These are phyloP conservation scores for Psilocybe sp. DNA, from an alignment of 768 basidiomycete species.

Conservation along the genomic window DNA sequence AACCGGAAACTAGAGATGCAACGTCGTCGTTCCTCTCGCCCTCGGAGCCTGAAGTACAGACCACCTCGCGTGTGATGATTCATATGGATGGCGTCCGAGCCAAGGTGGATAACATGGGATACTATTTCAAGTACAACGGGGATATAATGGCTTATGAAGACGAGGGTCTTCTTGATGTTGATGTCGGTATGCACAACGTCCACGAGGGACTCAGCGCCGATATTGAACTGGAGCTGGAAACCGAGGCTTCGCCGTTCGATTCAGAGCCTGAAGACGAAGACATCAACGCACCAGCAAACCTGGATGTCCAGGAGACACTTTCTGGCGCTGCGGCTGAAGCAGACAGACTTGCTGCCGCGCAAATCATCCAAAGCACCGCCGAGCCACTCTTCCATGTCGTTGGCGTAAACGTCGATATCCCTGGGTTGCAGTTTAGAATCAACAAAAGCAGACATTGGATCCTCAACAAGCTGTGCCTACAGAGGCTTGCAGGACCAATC, in stretches of 20 bases:
- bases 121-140: slow-evolving; percentile 32
- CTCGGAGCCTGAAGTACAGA: slow-evolving; percentile 14
- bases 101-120: slow-evolving; percentile 31
- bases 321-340: slow-evolving; percentile 9
- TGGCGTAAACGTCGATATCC: slow-evolving; percentile 25
- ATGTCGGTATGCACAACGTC: slow-evolving; percentile 24
- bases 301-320: slow-evolving; percentile 13
- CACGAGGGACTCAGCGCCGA: slow-evolving; percentile 26
- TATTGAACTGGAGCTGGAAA: slow-evolving; percentile 28
- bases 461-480: slow-evolving; percentile 32
- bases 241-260: slow-evolving; percentile 9
- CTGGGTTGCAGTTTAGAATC: slow-evolving; percentile 28
- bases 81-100: slow-evolving; percentile 34
- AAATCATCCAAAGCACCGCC: neutral
- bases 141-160: slow-evolving; percentile 30
- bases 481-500: slow-evolving; percentile 31
- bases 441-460: slow-evolving; percentile 37
- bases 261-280: neutral
- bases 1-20: slow-evolving; percentile 3
- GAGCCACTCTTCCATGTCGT: slow-evolving; percentile 29
- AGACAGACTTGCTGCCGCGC: neutral
- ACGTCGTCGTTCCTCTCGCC: neutral
- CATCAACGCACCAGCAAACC: neutral
- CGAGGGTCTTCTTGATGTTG: slow-evolving; percentile 33
- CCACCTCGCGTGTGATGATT: slow-evolving; percentile 22